These are phyloP conservation scores for Solanum appendiculatum DNA, from an alignment of 257 asterid genomes.

Conservation along the genomic window DNA sequence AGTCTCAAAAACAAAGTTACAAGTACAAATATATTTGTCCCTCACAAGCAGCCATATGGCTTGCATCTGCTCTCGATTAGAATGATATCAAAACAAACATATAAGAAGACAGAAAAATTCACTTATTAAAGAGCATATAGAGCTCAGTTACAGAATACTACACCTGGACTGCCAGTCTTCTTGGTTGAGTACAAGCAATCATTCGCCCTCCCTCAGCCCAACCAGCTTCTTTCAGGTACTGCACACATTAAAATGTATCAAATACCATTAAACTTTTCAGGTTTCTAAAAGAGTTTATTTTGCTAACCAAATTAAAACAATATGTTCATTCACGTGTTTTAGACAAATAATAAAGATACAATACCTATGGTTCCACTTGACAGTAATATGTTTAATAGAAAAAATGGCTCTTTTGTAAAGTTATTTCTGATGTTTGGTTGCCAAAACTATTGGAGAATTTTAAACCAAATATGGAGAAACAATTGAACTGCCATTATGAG, in stretches of 20 bases:
- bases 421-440: not conserved
- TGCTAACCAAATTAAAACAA: not conserved
- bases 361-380: not conserved
- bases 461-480: not conserved
- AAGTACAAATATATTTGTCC: not conserved
- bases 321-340: not conserved
- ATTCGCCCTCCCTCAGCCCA: slow-evolving; percentile 95
- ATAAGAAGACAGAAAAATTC: not conserved
- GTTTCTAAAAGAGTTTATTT: not conserved
- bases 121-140: not conserved
- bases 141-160: not conserved
- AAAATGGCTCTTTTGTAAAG: not conserved
- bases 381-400: not conserved
- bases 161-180: slow-evolving; percentile 98
- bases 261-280: not conserved
- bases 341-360: not conserved
- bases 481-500: not conserved
- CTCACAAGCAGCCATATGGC: not conserved
- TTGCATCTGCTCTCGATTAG: not conserved
- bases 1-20: not conserved
- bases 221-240: slow-evolving; percentile 90
- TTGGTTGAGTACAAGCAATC: slow-evolving; percentile 92
- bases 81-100: not conserved
- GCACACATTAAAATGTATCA: slow-evolving; percentile 5
- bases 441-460: not conserved